A percentile compares a stretch with the other conserved stretches of the same genome.
Conservation (phyloP, 352 stramenopile species). For the Saprolegnia parasitica region DNA sequence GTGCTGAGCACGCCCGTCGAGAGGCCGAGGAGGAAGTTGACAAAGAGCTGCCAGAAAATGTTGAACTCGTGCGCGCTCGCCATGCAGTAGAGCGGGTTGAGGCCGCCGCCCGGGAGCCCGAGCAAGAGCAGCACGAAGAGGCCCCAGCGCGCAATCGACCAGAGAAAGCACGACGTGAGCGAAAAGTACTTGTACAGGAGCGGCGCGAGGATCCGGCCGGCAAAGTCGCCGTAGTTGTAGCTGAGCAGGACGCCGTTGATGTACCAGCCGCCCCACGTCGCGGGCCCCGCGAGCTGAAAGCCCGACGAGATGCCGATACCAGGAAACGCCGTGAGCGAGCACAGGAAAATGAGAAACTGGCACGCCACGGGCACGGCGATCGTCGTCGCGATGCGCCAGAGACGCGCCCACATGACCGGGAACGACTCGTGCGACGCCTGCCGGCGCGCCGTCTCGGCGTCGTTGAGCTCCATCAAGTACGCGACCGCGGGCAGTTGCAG, state of each 20-base stretch:
- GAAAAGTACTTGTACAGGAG: constrained; percentile 48
- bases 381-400: constrained; percentile 44
- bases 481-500: constrained; percentile 39
- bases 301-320: constrained; percentile 45
- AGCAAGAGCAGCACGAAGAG: constrained; percentile 40
- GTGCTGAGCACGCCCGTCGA: constrained; percentile 51
- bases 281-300: constrained; percentile 19
- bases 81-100: constrained; percentile 13
- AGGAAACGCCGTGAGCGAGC: constrained; percentile 45
- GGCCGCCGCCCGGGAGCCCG: neutral
- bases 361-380: constrained; percentile 43
- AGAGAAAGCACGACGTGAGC: constrained; percentile 50
- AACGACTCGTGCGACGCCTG: constrained; percentile 33
- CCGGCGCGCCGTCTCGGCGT: constrained; percentile 31
- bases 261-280: constrained; percentile 38
- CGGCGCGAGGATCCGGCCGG: constrained; percentile 44
- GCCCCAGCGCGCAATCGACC: constrained; percentile 44
- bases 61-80: constrained; percentile 47
- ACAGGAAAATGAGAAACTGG: constrained; percentile 54
- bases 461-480: constrained; percentile 52
- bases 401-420: constrained; percentile 32
- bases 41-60: too few species aligned
- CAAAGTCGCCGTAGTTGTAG: constrained; percentile 60
- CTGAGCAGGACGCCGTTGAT: constrained; percentile 52
- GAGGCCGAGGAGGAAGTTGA: constrained; percentile 49